Evolutionary conservation across 306 rosid species (phyloP), one percentile per base, ranked within the genome.

Genomic region (Cicer arietinum): DNA sequence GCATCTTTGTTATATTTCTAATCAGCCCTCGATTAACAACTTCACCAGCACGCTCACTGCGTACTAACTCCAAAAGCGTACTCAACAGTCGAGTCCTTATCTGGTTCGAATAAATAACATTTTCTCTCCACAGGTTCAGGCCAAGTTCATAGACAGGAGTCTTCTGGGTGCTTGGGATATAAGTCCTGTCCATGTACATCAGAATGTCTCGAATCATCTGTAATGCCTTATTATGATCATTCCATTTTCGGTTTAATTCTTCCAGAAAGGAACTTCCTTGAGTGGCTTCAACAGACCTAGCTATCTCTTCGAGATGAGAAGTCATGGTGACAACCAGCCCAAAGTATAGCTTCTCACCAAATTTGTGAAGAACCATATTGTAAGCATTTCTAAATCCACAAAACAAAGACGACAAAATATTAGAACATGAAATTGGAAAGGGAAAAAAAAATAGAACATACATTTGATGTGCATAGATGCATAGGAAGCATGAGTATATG

Each of bases 171-270:
- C 82, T 83, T 11, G 89, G 91, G 67, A 90, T 71, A 73, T 87
- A 92, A 80, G 96, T 90, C 83, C 94, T 89, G 67, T 92, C 98
- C 98, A 92, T 89, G 88, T 92, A 90, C 96, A 92, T 89, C 84
- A 93, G 71, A 79, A 93, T 86, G 84, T 89, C 96, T 61, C 93
- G 78, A 62, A 92, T 87, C 92, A 88, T 89, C 74, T 90, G 89
- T 80, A 88, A 77, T 42, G 98, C 88, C 84, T 90, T 87, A 82
- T 86, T 87, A 67, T 92, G 94, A 63, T 89, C 91, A 7, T 88
- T 82, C 98, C 98, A 93, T 72, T 86, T 89, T 79, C 87, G 88
- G 80, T 89, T 90, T 85, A 93, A 73, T 77, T 90, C 96, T 84
- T 86, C 95, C 61, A 93, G 85, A 86, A 93, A 87, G 79, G 85